Base-by-base conservation (phyloP, 768 basidiomycete genomes). In the Lactarius vividus region DNA sequence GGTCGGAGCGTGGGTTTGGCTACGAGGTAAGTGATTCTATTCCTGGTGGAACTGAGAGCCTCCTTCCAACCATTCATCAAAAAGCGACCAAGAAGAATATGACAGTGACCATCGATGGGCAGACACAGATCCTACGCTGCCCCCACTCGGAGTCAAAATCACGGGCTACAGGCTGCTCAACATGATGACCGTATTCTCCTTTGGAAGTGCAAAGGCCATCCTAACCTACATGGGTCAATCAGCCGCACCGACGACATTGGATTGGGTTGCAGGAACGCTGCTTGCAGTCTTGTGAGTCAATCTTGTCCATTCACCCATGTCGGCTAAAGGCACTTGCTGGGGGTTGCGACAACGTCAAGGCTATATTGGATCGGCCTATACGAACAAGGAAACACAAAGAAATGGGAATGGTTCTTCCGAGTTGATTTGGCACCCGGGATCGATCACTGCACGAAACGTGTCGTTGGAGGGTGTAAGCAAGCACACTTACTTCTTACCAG, bases 381-480 rank as follows among this genome's bases (percentile, higher is more conserved):
- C 28, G 65, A 66, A 57, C 0, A 37, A 2, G 0, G 2, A 33
- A 1, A 31, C 33, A 0, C 28, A 15, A 5, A 9, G 37, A 10
- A 37, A 2, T 62, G 37, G 65, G 23, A 40, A n/a, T 57, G 44
- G 60, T 66, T 57, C 55, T 66, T 61, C 46, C 55, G 52, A 4
- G 54, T 66, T 7, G 60, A 66, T 46, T 29, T 57, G 44, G 29
- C 39, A 6, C 46, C 7, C 23, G 29, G 49, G 20, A 66, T 66
- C 46, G 4, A 28, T 9, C 35, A 62, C 53, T 57, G 4, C 49
- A 23, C 33, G 4, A 28, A 44, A 31, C 60, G 60, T 9, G 40
- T 66, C 3, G 31, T 52, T 26, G 65, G 65, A 61, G 60, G 65
- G 52, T 46, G 65, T 62, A n/a, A 57, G 1, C 9, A 37, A 57